Percentiles rank a stretch among this genome's conserved stretches.
phyloP scores from a whole-genome alignment of 2,329 filamentous ascomycete species.

The Elsinoe necatrix region DNA sequence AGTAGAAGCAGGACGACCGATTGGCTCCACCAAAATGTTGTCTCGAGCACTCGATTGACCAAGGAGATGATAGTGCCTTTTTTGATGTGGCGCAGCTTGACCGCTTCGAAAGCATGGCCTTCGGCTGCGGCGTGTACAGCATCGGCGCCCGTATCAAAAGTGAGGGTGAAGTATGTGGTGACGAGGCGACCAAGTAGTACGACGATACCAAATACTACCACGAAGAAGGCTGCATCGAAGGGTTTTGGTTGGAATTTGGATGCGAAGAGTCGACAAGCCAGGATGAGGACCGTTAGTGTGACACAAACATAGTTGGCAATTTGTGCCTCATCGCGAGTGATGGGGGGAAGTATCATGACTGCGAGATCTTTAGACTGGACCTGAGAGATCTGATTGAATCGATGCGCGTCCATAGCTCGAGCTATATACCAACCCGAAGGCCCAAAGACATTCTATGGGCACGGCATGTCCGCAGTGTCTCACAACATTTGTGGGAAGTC shows the following conservation, averaged over 20 bases:
- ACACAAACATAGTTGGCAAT: conserved; percentile 10
- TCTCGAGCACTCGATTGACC: conserved; percentile 11
- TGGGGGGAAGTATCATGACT: not conserved
- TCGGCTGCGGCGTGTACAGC: not conserved
- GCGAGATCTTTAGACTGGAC: not conserved
- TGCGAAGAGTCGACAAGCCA: conserved; percentile 9
- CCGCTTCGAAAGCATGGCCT: not conserved
- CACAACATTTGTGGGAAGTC: not conserved
- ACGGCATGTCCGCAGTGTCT: not conserved
- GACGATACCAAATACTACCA: not conserved
- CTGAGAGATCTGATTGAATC: not conserved
- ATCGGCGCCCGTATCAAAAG: conserved; percentile 9
- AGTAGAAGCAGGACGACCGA: conserved; percentile 3
- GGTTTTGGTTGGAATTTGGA: conserved; percentile 1
- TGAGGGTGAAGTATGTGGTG: conserved; percentile 9
- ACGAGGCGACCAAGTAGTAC: conserved; percentile 5
- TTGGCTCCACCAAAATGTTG: conserved; percentile 14
- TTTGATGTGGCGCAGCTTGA: not conserved
- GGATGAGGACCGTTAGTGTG: not conserved
- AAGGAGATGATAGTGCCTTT: conserved; percentile 7
- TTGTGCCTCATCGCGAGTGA: not conserved
- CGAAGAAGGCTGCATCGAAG: conserved; percentile 11
- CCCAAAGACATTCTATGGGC: not conserved
- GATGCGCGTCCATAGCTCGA: not conserved
- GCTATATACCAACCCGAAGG: conserved; percentile 3